phyloP scores from a whole-genome alignment of 257 asterid genomes.

The Lavandula angustifolia region DNA sequence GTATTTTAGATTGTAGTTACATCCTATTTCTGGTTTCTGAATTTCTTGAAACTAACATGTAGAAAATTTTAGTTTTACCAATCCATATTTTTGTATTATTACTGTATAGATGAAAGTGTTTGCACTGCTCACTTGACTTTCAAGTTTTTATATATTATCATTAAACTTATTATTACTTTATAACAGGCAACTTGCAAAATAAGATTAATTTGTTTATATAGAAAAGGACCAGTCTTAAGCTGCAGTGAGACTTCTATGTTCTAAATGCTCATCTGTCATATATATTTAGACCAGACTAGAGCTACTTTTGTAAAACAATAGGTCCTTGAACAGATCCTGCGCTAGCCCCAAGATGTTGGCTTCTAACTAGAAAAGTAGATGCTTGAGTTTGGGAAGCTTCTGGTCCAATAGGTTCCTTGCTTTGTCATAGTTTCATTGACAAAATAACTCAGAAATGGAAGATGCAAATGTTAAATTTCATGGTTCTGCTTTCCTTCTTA shows the following conservation, averaged over 20 bases:
- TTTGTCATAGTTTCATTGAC: conserved; percentile 14
- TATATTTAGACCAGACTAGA: not conserved
- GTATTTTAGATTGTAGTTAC: not conserved
- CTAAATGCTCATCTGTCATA: not conserved
- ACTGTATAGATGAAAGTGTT: not conserved
- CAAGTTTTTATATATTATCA: not conserved
- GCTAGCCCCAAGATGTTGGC: too few relatives aligned
- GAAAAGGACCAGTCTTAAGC: conserved; percentile 8
- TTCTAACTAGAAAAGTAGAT: too few relatives aligned
- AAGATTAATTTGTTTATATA: not conserved
- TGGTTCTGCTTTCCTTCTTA: conserved; percentile 4
- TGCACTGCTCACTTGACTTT: not conserved
- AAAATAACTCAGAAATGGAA: conserved; percentile 8
- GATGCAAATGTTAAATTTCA: conserved; percentile 1
- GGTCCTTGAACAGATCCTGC: not conserved
- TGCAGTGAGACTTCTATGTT: not conserved
- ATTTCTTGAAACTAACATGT: not conserved
- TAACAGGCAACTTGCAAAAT: not conserved
- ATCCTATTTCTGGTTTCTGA: not conserved
- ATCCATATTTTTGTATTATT: not conserved
- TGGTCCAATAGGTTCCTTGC: not conserved
- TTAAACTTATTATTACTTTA: conserved; percentile 13
- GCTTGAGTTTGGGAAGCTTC: too few relatives aligned
- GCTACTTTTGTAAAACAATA: not conserved
- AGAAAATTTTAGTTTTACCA: not conserved